Evolutionary conservation across 371 early-diverging fungal genomes (phyloP).

Genomic region (Circinella minor): DNA sequence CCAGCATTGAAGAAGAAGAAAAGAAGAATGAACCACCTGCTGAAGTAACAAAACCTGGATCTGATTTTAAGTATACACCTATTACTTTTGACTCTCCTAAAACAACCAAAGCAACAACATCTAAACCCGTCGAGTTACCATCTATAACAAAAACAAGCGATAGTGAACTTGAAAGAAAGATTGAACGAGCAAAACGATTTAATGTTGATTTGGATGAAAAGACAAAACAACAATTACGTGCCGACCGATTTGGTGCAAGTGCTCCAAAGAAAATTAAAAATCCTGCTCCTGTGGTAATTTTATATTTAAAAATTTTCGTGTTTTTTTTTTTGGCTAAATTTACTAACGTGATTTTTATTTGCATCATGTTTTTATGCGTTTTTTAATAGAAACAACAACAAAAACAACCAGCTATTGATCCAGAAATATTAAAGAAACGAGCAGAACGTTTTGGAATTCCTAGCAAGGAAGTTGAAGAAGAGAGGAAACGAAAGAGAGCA

Average conservation of each 20-base stretch:
- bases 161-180: constrained; percentile 39
- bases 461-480: constrained; percentile 54
- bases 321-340: too few species aligned
- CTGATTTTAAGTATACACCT: constrained; percentile 47
- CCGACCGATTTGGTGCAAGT: constrained; percentile 41
- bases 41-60: constrained; percentile 21
- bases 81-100: constrained; percentile 40
- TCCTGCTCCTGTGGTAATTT: too few species aligned
- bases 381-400: too few species aligned
- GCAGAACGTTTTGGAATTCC: constrained; percentile 56
- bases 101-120: neutral
- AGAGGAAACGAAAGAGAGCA: constrained; percentile 71
- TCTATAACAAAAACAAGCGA: neutral
- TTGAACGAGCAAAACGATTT: constrained; percentile 65
- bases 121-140: neutral
- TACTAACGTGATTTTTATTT: too few species aligned
- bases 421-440: constrained; percentile 54
- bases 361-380: too few species aligned
- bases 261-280: constrained; percentile 4
- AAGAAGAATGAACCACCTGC: constrained; percentile 10
- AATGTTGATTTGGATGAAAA: constrained; percentile 49
- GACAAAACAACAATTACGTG: constrained; percentile 48
- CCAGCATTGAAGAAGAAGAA: constrained; percentile 1
- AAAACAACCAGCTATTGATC: constrained; percentile 32
- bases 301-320: too few species aligned